Conservation (phyloP, 345 rosid species). For the Fremontodendron californicum region DNA sequence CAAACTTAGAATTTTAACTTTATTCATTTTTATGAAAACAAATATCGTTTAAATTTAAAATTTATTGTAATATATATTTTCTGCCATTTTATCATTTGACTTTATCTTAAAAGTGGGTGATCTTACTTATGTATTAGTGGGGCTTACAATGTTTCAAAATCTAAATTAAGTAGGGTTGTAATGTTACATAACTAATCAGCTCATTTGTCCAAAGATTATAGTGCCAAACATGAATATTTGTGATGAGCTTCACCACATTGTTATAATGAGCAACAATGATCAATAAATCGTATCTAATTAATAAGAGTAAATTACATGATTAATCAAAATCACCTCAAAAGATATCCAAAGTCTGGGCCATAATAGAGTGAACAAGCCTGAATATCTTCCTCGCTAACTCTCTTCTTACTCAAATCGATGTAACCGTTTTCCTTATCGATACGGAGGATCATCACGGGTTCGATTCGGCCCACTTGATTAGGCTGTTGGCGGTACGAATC, state of each 20-base stretch:
- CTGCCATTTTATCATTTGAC: background rate
- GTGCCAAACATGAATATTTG: background rate
- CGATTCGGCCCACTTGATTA: slow-evolving; percentile 89
- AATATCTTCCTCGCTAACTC: slow-evolving; percentile 91
- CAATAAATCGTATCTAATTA: background rate
- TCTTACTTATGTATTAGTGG: background rate
- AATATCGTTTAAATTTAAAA: too few species aligned
- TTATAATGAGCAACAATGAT: background rate
- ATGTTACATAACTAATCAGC: background rate
- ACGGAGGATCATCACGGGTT: slow-evolving; percentile 97
- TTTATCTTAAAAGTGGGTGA: background rate
- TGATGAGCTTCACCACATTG: background rate
- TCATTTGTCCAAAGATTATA: background rate
- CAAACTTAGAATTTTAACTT: too few species aligned
- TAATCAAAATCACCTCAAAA: slow-evolving; percentile 59
- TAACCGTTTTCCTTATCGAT: slow-evolving; percentile 94
- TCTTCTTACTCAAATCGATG: slow-evolving; percentile 88
- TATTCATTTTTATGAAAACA: too few species aligned
- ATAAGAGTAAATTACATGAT: background rate
- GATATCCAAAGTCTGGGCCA: slow-evolving; percentile 80
- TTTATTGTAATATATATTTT: background rate
- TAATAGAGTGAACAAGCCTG: slow-evolving; percentile 93
- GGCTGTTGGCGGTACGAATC: slow-evolving; percentile 86
- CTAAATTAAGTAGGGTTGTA: background rate
- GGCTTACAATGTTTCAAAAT: background rate